Percentiles rank a stretch among this genome's conserved stretches.
These are phyloP conservation scores for Selaginella tamariscina DNA, from an alignment of 75 land plant species.

Conservation along the genomic window DNA sequence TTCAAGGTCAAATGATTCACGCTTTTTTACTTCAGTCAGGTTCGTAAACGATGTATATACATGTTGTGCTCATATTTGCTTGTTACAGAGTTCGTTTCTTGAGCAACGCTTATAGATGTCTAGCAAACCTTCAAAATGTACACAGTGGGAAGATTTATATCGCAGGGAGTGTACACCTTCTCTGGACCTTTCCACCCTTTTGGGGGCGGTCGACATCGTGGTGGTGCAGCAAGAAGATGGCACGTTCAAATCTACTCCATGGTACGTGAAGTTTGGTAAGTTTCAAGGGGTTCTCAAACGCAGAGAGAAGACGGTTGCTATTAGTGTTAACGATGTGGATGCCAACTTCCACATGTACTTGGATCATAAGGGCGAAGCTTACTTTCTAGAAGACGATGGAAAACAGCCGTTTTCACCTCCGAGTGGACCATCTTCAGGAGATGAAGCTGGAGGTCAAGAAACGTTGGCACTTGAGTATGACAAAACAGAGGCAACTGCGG, in stretches of 20 bases:
- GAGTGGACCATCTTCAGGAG: conserved; percentile 39
- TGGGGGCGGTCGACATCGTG: conserved; percentile 19
- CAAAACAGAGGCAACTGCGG: background rate
- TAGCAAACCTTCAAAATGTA: background rate
- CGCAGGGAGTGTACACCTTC: conserved; percentile 10
- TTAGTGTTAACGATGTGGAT: conserved; percentile 11
- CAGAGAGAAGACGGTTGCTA: conserved; percentile 3
- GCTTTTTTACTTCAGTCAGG: too few species aligned
- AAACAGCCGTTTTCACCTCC: conserved; percentile 17
- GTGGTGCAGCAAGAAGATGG: conserved; percentile 17
- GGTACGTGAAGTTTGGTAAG: conserved; percentile 20
- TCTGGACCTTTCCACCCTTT: background rate
- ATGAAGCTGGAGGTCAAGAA: conserved; percentile 39
- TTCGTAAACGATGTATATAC: too few species aligned
- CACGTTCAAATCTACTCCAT: conserved; percentile 16
- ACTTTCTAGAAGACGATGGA: conserved; percentile 26
- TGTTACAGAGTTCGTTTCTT: too few species aligned
- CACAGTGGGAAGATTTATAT: conserved; percentile 4
- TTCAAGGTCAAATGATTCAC: too few species aligned
- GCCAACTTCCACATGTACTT: conserved; percentile 6
- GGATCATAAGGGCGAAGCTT: conserved; percentile 11
- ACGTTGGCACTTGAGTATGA: conserved; percentile 6
- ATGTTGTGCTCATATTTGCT: too few species aligned
- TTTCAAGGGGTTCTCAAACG: conserved; percentile 14
- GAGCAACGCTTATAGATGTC: too few species aligned